Conservation (phyloP, 495 filamentous ascomycete species). For the Beverwykella pulmonaria region DNA sequence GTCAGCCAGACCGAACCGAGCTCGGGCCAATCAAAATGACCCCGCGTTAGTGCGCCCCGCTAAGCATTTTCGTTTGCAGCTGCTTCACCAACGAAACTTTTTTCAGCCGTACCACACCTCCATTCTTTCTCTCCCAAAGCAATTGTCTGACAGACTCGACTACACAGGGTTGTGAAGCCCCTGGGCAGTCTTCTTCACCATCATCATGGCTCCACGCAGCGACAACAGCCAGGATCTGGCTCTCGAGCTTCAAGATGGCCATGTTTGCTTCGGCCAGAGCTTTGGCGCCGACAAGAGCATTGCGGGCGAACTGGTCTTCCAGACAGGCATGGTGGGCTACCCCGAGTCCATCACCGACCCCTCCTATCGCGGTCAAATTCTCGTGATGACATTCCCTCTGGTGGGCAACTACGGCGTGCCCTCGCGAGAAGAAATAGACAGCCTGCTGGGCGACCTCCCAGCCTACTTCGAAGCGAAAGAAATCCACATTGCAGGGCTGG, state of each 20-base stretch:
- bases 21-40: constrained; percentile 8
- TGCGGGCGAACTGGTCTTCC: constrained; percentile 96
- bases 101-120: neutral
- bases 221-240: constrained; percentile 52
- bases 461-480: constrained; percentile 88
- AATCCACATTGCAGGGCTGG: constrained; percentile 89
- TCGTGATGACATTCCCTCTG: constrained; percentile 87
- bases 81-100: constrained; percentile 8
- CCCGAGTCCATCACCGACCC: constrained; percentile 93
- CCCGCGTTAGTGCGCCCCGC: constrained; percentile 11
- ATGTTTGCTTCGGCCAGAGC: constrained; percentile 86
- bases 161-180: constrained; percentile 20
- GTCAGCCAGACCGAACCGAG: neutral
- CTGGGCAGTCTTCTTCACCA: constrained; percentile 12
- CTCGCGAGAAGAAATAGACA: constrained; percentile 76
- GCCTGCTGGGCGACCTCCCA: constrained; percentile 77
- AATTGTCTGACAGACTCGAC: constrained; percentile 24
- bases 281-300: constrained; percentile 92
- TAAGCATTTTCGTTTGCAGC: constrained; percentile 1
- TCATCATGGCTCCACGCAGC: constrained; percentile 25
- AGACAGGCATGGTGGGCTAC: constrained; percentile 99
- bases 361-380: constrained; percentile 88
- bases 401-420: constrained; percentile 95
- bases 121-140: neutral
- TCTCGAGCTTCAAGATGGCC: constrained; percentile 89